Base-by-base conservation (phyloP, 2,329 filamentous ascomycete species). In the Endoconidiophora polonica region DNA sequence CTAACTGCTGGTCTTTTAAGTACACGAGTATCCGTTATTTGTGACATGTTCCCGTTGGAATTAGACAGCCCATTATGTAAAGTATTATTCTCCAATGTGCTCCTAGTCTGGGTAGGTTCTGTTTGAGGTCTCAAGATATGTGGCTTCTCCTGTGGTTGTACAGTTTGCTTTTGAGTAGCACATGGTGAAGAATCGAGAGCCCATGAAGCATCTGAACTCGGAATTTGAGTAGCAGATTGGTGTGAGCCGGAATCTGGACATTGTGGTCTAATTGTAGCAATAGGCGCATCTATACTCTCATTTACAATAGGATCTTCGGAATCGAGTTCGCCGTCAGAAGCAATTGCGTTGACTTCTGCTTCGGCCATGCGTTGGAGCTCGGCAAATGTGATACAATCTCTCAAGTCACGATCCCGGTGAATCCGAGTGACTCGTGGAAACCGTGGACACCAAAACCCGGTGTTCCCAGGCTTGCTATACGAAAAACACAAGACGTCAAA, bases 401-500 rank as follows among this genome's bases (percentile, higher is more conserved):
- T 67, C 59, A 76, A 83, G 2, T 74, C 74, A 22, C 86, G 72
- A 60, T 94, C 86, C 54, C 72, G 74, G 57, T 94, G 86, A 7
- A 93, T 70, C 58, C 90, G 93, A 51, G 76, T 71, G 3, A 90
- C 76, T 2, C 74, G 70, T 1, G 87, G 83, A 58, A 94, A 93
- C 1, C 87, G 74, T 48, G 86, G 74, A 53, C 79, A 80, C 68
- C 77, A 86, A 58, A 83, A 87, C 1, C 71, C 70, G 12, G 76
- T 78, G 58, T 82, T 80, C 3, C 76, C 73, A 2, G 74, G 71
- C 58, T 81, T 84, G 53, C 86, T 82, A 56, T 87, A 94, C 0
- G 81, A 80, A 54, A 85, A 84, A 48, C 86, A 88, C 22, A 83
- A 71, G 53, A 94, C 68, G 57, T 94, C 88, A 50, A 87, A 83